Base-by-base conservation (phyloP, 768 basidiomycete genomes). In the Brasilioporus rufonigricans region DNA sequence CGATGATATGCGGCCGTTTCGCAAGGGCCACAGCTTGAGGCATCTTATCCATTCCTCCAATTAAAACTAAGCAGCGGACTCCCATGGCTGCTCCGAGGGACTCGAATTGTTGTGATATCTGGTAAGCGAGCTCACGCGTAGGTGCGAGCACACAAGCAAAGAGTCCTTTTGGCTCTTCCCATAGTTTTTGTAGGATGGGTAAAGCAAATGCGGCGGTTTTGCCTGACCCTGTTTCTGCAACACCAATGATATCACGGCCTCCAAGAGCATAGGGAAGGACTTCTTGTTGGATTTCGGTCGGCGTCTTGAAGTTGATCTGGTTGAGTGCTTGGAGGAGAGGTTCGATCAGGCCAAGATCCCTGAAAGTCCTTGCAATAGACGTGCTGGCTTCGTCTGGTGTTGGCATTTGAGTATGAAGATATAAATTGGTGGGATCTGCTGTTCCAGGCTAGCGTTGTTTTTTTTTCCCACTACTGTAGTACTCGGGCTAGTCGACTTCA, bases 201-300 rank as follows among this genome's bases (percentile, higher is more conserved):
- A 98, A 75, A 24, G 92, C 93, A 72, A 98, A 98, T 21, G 97
- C 95, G 16, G 94, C 96, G 0, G 97, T 98, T 77, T 99, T 98
- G 61, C 96, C 97, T 13, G 91, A 93, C 29, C 97, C 97, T 11
- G 97, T 99, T 61, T 92, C 87, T 31, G 97, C 97, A n/a, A 99
- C 89, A 19, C 97, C 97, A 55, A 99, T 98, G 61, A 99, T 91
- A 74, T 99, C 97, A 65, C 88, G 84, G 0, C 94, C 95, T 69
- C 90, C 79, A 7, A 99, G 74, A 19, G 95, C 96, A 74, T 85
- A 83, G 0, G 97, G 97, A 45, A 99, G 80, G 33, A 80, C 80
- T 65, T 93, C 84, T 3, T 76, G 74, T 71, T 99, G 97, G 62
- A 99, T 99, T 51, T 90, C 87, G 9, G 96, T 96, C 1, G 97